Conservation (phyloP, 805 yeast species). For the Wickerhamiella parazyma region DNA sequence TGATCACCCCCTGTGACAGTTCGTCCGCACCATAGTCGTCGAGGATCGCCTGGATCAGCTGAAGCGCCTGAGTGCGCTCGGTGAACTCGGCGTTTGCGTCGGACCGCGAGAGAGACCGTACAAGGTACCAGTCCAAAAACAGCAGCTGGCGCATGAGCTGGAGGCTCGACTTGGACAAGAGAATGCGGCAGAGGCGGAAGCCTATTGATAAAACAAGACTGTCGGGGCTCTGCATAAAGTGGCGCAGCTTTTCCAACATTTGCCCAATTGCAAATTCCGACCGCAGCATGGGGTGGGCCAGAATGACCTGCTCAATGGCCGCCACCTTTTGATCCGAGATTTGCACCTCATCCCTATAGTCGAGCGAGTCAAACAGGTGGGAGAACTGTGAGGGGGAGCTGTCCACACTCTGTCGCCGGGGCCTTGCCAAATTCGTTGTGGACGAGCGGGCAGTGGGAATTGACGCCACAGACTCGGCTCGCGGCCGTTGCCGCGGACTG, state of each 20-base stretch:
- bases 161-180: slow-evolving; percentile 44
- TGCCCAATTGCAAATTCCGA: slow-evolving; percentile 19
- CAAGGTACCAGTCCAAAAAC: slow-evolving; percentile 43
- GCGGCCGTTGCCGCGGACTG: not conserved
- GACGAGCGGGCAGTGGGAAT: not conserved
- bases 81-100: slow-evolving; percentile 31
- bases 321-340: not conserved
- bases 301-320: slow-evolving; percentile 12
- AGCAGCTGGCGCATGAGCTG: slow-evolving; percentile 39
- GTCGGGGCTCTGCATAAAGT: slow-evolving; percentile 42
- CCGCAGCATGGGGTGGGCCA: slow-evolving; percentile 12
- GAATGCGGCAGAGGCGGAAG: slow-evolving; percentile 55
- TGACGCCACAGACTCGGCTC: slow-evolving; percentile 8
- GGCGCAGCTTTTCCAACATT: slow-evolving; percentile 36
- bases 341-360: slow-evolving; percentile 4
- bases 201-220: slow-evolving; percentile 62
- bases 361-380: slow-evolving; percentile 6
- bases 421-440: not conserved
- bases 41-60: slow-evolving; percentile 49
- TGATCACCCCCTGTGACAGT: slow-evolving; percentile 48
- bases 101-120: slow-evolving; percentile 51
- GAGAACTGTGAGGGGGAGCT: slow-evolving; percentile 5
- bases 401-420: not conserved
- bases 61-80: slow-evolving; percentile 69
- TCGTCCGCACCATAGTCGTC: slow-evolving; percentile 41